These are phyloP conservation scores for Epichloe scottii DNA, from an alignment of 2,329 filamentous ascomycete genomes.

Conservation along the genomic window DNA sequence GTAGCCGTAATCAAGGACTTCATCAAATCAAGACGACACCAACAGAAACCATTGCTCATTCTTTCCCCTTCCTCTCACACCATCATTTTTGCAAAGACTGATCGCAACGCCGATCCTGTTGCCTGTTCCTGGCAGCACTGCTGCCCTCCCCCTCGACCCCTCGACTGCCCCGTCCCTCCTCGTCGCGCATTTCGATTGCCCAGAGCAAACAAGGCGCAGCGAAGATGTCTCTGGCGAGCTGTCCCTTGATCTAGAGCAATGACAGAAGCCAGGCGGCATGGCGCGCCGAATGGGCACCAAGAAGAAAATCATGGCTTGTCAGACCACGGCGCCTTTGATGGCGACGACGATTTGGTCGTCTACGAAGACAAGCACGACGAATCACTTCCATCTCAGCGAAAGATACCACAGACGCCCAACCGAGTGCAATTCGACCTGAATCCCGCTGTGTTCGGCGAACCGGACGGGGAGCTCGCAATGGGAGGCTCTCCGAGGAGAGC, in stretches of 20 bases:
- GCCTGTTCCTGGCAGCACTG: neutral
- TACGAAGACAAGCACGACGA: slow-evolving; percentile 6
- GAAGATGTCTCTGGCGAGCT: slow-evolving; percentile 9
- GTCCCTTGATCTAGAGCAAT: slow-evolving; percentile 15
- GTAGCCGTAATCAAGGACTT: neutral
- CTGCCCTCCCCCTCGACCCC: neutral
- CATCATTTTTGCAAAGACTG: neutral
- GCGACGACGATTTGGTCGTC: slow-evolving; percentile 15
- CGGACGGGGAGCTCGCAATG: slow-evolving; percentile 10
- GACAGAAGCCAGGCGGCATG: slow-evolving; percentile 19
- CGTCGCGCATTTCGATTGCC: neutral
- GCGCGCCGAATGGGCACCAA: slow-evolving; percentile 17
- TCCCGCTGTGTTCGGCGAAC: slow-evolving; percentile 28
- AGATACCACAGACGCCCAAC: slow-evolving; percentile 39
- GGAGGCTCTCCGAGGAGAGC: slow-evolving; percentile 23
- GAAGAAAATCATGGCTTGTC: slow-evolving; percentile 21
- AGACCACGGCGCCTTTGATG: slow-evolving; percentile 11
- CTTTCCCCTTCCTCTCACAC: neutral
- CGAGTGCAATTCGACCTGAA: slow-evolving; percentile 61
- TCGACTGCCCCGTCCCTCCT: neutral
- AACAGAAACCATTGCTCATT: neutral
- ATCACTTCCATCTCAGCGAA: slow-evolving; percentile 6
- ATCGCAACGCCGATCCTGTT: neutral
- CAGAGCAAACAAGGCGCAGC: neutral
- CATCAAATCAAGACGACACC: neutral